Conservation (phyloP, 305 asterid genomes). For the Vinca major region DNA sequence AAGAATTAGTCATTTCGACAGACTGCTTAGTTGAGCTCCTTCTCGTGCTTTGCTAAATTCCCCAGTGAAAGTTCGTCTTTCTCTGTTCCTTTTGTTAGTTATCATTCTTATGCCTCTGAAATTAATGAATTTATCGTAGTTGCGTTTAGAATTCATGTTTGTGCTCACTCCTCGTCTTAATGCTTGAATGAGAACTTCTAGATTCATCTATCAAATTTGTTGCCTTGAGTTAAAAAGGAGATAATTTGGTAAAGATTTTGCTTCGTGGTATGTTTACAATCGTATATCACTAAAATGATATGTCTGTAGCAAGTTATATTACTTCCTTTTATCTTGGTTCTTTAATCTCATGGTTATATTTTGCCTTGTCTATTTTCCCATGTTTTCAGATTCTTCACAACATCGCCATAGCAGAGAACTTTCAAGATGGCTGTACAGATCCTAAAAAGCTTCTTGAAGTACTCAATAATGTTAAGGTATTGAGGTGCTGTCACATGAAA, state of each 20-base stretch:
- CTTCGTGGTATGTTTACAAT: not conserved
- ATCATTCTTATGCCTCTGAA: not conserved
- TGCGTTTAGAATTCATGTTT: not conserved
- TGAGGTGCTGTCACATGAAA: constrained; percentile 1
- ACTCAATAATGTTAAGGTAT: constrained; percentile 65
- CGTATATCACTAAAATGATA: not conserved
- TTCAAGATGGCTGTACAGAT: constrained; percentile 66
- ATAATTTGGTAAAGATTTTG: not conserved
- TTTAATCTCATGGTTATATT: not conserved
- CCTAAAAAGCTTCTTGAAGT: constrained; percentile 62
- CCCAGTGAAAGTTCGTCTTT: not conserved
- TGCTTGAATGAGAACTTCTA: not conserved
- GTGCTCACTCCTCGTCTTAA: not conserved
- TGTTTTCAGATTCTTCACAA: constrained; percentile 51
- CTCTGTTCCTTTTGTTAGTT: constrained; percentile 2
- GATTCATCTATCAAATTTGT: not conserved
- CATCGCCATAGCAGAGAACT: constrained; percentile 50
- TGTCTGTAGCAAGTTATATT: not conserved
- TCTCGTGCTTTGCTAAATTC: not conserved
- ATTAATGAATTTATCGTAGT: not conserved
- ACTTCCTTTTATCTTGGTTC: not conserved
- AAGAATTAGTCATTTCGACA: not conserved
- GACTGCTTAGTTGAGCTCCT: no score
- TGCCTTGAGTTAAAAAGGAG: not conserved
- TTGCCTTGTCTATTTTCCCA: not conserved